Conservation (phyloP, 2,329 filamentous ascomycete genomes). For the Paracorniculantispora psalliotae region DNA sequence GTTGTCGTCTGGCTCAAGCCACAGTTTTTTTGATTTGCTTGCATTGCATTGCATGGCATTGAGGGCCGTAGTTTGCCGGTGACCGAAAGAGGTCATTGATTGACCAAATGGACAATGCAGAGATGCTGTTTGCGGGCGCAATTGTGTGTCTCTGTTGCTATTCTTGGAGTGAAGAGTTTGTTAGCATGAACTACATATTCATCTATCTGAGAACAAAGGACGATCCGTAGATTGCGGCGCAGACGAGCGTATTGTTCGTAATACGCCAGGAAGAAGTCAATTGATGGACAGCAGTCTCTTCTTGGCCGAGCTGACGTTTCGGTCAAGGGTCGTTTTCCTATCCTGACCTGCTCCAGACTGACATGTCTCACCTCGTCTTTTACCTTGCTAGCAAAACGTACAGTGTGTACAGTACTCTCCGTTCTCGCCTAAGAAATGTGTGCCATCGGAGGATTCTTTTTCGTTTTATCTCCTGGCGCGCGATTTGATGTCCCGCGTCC, state of each 20-base stretch:
- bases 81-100: not conserved
- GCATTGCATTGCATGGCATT: not conserved
- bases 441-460: not conserved
- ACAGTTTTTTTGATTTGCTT: not conserved
- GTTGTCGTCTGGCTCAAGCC: not conserved
- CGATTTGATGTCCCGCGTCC: not conserved
- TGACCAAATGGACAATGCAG: not conserved
- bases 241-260: no score
- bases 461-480: not conserved
- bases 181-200: not conserved
- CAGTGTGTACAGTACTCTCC: no score
- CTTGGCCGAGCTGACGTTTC: not conserved
- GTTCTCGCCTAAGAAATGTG: no score
- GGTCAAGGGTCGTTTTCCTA: no score
- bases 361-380: no score
- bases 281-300: not conserved
- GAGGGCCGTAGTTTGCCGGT: not conserved
- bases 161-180: no score
- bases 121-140: not conserved
- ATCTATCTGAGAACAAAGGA: not conserved
- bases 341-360: no score
- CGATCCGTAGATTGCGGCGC: not conserved
- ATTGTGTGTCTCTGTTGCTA: no score
- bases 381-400: no score
- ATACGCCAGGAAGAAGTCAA: not conserved